These are phyloP conservation scores for Vitis rupestris DNA, from an alignment of 164 flowering plant genomes.

Conservation along the genomic window DNA sequence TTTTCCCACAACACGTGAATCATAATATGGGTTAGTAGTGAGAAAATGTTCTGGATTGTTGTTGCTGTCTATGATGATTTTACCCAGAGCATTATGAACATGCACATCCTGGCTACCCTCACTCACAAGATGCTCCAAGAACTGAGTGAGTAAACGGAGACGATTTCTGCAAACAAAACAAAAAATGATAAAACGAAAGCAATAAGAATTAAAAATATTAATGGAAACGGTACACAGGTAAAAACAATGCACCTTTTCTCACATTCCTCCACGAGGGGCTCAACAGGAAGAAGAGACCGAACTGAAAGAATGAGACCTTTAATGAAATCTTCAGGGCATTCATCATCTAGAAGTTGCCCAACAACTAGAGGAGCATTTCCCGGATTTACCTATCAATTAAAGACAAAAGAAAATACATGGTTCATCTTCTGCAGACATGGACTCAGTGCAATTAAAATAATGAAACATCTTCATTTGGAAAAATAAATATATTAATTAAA, in stretches of 20 bases:
- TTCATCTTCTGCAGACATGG: no score
- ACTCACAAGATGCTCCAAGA: slow-evolving; percentile 98
- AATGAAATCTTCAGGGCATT: slow-evolving; percentile 99
- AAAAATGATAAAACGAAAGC: slow-evolving; percentile 10
- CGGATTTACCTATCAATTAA: slow-evolving; percentile 77
- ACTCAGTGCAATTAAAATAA: no score
- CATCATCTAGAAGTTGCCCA: slow-evolving; percentile 98
- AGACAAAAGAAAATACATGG: no score
- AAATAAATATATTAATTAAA: no score
- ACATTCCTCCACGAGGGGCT: slow-evolving; percentile 97
- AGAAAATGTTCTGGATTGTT: slow-evolving; percentile 99
- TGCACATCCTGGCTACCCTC: slow-evolving; percentile 99
- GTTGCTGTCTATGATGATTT: slow-evolving; percentile 97
- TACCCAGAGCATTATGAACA: slow-evolving; percentile 99
- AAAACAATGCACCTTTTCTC: slow-evolving; percentile 72
- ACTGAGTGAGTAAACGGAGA: slow-evolving; percentile 92
- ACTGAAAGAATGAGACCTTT: slow-evolving; percentile 89
- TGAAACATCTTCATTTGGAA: no score
- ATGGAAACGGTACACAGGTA: not conserved
- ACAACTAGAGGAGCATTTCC: slow-evolving; percentile 99
- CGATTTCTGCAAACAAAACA: slow-evolving; percentile 70
- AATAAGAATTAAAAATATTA: not conserved
- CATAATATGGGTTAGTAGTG: slow-evolving; percentile 98
- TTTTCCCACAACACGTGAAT: slow-evolving; percentile 98
- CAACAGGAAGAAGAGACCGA: slow-evolving; percentile 98